Base-by-base conservation (phyloP, 345 rosid genomes). In the Eucalyptus pauciflora region DNA sequence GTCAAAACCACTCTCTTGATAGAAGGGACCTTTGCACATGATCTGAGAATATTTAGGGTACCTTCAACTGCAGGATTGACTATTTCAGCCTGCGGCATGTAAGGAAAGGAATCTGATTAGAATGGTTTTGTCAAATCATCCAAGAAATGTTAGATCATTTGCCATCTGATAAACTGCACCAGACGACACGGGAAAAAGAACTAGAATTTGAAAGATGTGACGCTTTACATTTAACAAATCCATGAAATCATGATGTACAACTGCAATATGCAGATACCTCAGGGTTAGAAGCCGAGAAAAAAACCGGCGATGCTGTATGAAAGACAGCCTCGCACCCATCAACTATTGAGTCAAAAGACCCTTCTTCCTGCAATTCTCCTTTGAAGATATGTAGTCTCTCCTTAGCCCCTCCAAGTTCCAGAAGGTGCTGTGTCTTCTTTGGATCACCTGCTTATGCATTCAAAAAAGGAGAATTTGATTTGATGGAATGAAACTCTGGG, bases 61-160 rank as follows among this genome's bases (percentile, higher is more conserved):
- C 95, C 95, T 88, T 92, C 93, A 22, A 95, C 54, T 8, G 94
- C 95, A 69, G 94, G 93, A 58, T 92, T 92, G n/a, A 95, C 89
- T 76, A 95, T 46, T 58, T 94, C 94, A 4, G 87, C 89, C 93
- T 90, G 51, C 24, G 10, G 37, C 37, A 8, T 33, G 43, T 8
- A 33, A 69, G 80, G 80, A 69, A 69, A 16, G 80, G 80, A 67
- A 69, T 33, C 41, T 17, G 80, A 31, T 69, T 69, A 69, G 67
- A 60, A 50, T 67, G 45, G 43, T 33, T 5, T 69, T 33, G 43
- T 33, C 24, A 1, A 31, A 69, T 33, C 43, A 69, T 69, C 41
- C 45, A 69, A 18, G 43, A 69, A 69, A 31, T 33, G 45, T 69
- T 69, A 1, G 45, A 33, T 33, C 80, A 69, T 69, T 8, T 69